Evolutionary conservation across 1,139 yeast species (phyloP), one percentile per base, ranked within the genome.

Genomic region (Zygosaccharomyces sapae): DNA sequence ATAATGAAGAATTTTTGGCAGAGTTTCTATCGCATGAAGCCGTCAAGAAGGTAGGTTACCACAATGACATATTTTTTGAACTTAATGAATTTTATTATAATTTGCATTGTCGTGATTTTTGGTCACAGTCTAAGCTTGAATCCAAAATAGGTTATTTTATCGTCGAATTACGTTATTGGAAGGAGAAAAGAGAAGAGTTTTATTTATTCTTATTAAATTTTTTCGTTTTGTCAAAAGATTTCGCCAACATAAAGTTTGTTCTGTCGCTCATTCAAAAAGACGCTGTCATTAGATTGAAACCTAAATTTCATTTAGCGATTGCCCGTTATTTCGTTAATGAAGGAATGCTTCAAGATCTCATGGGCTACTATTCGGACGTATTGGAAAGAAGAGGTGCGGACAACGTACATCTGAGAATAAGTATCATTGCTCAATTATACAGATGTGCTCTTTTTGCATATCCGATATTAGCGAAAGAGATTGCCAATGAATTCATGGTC

Each of bases 261-360:
- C 38, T 53, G 19, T 33, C 30, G 2, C 41, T 36, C 7, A 48
- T 57, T 9, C 46, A 47, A 31, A 38, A 46, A 1, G 59, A 56
- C 35, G 16, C 33, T 24, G 46, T 44, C 2, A 38, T 52, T 18
- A 39, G 29, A n/a, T 35, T 52, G 41, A 47, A 45, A 45, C 34
- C 51, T 20, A 16, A 52, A 40, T 48, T 50, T 24, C 59, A 61
- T 43, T 25, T 41, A 4, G 38, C 48, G 5, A 47, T 59, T 22
- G 50, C 55, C 8, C 49, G 48, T 18, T 57, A 58, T 48, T 62
- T 59, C 46, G 54, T 53, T 6, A 54, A 51, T 20, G 48, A 49
- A 8, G 63, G 64, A 7, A 49, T 51, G 16, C 27, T 61, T 5
- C 38, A 34, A 1, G 50, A 54, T 22, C 43, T 61, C 10, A 37